A percentile compares a stretch with the other conserved stretches of the same genome.
These are phyloP conservation scores for Xylariaceae sp. DNA, from an alignment of 2,329 filamentous ascomycete species.

Conservation along the genomic window DNA sequence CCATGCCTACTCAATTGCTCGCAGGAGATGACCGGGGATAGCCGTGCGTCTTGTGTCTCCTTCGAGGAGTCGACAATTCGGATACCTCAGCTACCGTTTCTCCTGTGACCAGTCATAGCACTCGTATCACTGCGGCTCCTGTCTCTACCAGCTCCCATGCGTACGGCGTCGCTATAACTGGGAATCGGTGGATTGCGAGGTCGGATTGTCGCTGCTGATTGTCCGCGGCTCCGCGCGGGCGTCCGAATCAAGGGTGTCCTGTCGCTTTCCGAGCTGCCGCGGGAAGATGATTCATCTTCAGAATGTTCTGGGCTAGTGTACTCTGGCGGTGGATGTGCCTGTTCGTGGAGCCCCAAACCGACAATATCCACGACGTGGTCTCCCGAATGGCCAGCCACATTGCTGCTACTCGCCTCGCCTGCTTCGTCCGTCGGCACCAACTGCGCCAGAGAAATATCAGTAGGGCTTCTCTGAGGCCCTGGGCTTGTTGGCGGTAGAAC, in stretches of 20 bases:
- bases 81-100: not conserved
- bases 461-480: constrained; percentile 84
- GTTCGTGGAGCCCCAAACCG: constrained; percentile 49
- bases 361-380: constrained; percentile 33
- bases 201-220: constrained; percentile 40
- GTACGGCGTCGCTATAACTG: constrained; percentile 73
- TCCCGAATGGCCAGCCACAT: constrained; percentile 28
- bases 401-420: constrained; percentile 61
- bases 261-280: constrained; percentile 56
- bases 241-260: constrained; percentile 48
- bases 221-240: constrained; percentile 43
- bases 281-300: constrained; percentile 50
- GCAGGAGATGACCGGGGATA: too few relatives aligned
- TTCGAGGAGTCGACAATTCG: too few relatives aligned
- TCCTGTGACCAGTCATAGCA: constrained; percentile 6
- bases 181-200: constrained; percentile 64
- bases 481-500: constrained; percentile 76
- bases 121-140: constrained; percentile 38
- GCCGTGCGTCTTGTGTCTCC: too few relatives aligned
- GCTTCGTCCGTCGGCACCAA: constrained; percentile 66
- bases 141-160: constrained; percentile 45
- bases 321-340: constrained; percentile 63
- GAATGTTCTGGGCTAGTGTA: constrained; percentile 65
- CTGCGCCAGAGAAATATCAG: constrained; percentile 91
- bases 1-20: too few relatives aligned